A percentile compares a stretch with the other conserved stretches of the same genome.
Evolutionary conservation across 345 rosid species (phyloP).

Genomic region (Populus nigra): DNA sequence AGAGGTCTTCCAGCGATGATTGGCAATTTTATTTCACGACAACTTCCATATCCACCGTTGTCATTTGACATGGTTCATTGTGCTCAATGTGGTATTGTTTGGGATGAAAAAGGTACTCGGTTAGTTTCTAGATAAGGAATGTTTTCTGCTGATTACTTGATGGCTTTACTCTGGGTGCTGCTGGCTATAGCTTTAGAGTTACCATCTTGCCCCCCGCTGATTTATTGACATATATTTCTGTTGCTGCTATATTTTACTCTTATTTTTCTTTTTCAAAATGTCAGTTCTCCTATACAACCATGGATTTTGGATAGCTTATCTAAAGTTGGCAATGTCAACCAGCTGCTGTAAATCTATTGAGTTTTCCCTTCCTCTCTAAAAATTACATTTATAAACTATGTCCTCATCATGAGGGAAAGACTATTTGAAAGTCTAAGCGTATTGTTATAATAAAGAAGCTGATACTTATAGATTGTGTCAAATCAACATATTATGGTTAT

Average conservation of each 20-base stretch:
- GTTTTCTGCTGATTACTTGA: constrained; percentile 1
- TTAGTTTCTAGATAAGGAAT: background rate
- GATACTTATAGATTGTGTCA: background rate
- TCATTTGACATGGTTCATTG: constrained; percentile 97
- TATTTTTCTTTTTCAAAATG: background rate
- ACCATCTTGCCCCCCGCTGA: background rate
- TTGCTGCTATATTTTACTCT: background rate
- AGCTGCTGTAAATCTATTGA: background rate
- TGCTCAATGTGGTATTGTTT: constrained; percentile 83
- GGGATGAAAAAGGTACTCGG: constrained; percentile 81
- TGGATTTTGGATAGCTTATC: background rate
- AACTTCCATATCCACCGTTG: constrained; percentile 86
- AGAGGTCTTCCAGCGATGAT: constrained; percentile 99
- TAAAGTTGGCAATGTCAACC: background rate
- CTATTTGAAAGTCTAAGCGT: background rate
- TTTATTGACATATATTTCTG: background rate
- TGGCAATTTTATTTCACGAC: constrained; percentile 73
- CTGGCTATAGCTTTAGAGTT: constrained; percentile 5
- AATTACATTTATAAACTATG: background rate
- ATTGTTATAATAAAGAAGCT: background rate
- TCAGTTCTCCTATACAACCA: background rate
- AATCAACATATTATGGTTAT: background rate
- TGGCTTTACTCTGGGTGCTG: background rate
- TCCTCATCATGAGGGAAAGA: background rate
- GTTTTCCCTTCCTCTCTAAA: background rate